A percentile compares a stretch with the other conserved stretches of the same genome.
phyloP scores from a whole-genome alignment of 176 grass and related monocot species.

The Dactylis glomerata region DNA sequence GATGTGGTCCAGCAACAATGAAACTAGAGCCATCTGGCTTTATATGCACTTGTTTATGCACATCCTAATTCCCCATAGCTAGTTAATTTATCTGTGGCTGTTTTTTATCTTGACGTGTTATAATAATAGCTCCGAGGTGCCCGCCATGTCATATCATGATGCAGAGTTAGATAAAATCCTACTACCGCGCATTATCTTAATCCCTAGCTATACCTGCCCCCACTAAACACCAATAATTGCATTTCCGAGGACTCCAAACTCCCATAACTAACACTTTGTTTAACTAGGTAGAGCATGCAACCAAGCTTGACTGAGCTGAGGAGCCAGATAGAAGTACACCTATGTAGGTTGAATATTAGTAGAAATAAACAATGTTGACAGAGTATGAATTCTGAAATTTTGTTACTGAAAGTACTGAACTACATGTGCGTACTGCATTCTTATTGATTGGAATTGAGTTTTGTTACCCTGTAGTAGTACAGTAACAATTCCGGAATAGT shows the following conservation, averaged over 20 bases:
- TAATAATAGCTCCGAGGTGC: not conserved
- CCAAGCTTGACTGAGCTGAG: not conserved
- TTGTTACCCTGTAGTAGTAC: not conserved
- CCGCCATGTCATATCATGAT: constrained; percentile 3
- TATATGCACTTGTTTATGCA: not conserved
- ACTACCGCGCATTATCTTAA: not conserved
- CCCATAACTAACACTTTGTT: constrained; percentile 21
- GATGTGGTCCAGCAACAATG: constrained; percentile 5
- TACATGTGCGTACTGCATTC: not conserved
- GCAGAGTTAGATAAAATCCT: constrained; percentile 17
- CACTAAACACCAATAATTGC: constrained; percentile 36
- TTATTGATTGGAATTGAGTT: not conserved
- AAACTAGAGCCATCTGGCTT: constrained; percentile 13
- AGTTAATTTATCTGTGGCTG: not conserved
- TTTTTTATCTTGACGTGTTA: not conserved
- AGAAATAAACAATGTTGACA: not conserved
- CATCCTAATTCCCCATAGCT: not conserved
- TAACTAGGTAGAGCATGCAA: not conserved
- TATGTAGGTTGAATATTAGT: not conserved
- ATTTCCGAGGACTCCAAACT: constrained; percentile 43
- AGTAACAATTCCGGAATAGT: not conserved
- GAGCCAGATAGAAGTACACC: not conserved
- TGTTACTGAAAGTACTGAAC: too few species aligned
- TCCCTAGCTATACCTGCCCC: constrained; percentile 9
- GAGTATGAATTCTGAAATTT: too few species aligned